These are phyloP conservation scores for Candida dubliniensis DNA, from an alignment of 1,139 yeast species.

Conservation along the genomic window DNA sequence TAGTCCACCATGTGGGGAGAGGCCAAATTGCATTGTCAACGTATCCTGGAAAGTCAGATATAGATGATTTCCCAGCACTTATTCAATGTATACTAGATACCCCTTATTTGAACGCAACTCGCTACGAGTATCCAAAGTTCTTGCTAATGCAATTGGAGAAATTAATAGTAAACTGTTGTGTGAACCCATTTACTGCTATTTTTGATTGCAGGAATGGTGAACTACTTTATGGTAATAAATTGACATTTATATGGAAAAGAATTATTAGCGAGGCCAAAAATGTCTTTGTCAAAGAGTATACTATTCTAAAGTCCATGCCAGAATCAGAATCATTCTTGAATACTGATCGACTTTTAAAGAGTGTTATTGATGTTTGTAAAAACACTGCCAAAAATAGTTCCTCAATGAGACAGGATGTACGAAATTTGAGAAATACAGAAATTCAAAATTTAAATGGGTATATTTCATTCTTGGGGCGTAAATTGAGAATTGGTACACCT, in stretches of 20 bases:
- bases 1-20: slow-evolving; percentile 64
- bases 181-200: slow-evolving; percentile 73
- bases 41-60: slow-evolving; percentile 14
- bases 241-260: slow-evolving; percentile 31
- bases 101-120: slow-evolving; percentile 41
- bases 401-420: slow-evolving; percentile 85
- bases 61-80: slow-evolving; percentile 26
- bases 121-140: slow-evolving; percentile 53
- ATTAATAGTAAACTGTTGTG: slow-evolving; percentile 69
- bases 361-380: slow-evolving; percentile 49
- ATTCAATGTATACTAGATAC: slow-evolving; percentile 32
- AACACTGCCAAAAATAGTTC: slow-evolving; percentile 62
- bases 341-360: slow-evolving; percentile 42
- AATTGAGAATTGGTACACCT: slow-evolving; percentile 40
- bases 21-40: slow-evolving; percentile 54
- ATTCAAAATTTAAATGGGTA: slow-evolving; percentile 80
- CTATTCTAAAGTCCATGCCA: slow-evolving; percentile 29
- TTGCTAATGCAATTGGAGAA: slow-evolving; percentile 70
- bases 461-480: slow-evolving; percentile 52
- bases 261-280: slow-evolving; percentile 49
- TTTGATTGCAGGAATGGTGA: slow-evolving; percentile 75
- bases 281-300: slow-evolving; percentile 40
- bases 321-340: slow-evolving; percentile 40
- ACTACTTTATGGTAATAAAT: slow-evolving; percentile 40
- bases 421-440: slow-evolving; percentile 64